Base-by-base conservation (phyloP, 2,329 filamentous ascomycete genomes). In the Fusarium armeniacum region DNA sequence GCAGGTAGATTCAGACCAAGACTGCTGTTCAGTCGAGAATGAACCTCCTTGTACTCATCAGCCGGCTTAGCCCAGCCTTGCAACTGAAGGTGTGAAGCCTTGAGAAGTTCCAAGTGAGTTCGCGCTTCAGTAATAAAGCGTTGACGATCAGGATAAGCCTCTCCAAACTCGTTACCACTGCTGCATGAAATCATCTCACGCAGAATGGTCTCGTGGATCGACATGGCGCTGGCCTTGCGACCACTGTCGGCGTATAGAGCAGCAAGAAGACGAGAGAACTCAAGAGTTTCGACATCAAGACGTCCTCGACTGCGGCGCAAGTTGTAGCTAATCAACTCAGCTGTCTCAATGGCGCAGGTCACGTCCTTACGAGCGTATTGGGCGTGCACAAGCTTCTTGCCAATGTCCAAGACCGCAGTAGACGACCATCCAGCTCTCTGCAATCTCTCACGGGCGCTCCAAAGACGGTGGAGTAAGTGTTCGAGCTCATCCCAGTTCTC, bases 401-500 rank as follows among this genome's bases (percentile, higher is more conserved):
- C 73, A 18, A 75, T 69, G 7, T 70, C 63, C 47, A 75, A 52
- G 10, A 75, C 67, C 2, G 70, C 67, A 3, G 60, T 40, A 18
- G 73, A 46, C 3, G 73, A 73, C 72, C 72, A 75, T 16, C 73
- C 67, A 18, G 55, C 46, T 30, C 45, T 66, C 33, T 73, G 66
- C 24, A 75, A 46, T 12, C 53, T 59, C 46, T 76, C 74, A 6
- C 73, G 69, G 6, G 62, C 51, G 8, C 46, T 26, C 75, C 74
- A 76, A 26, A 76, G 66, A 15, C 64, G 69, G 8, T 54, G 47
- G 8, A 76, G 71, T 0, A 76, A 58, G 4, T 6, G 70, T 67
- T 85, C 83, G 13, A 85, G 79, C 51, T 84, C 82, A 22, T 76
- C 73, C 62, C 80, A 84, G 70, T 85, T 83, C 58, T 78, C 73